Evolutionary conservation across 2,329 filamentous ascomycete genomes (phyloP), one percentile per base, ranked within the genome.

Genomic region (Aspergillus sp.): DNA sequence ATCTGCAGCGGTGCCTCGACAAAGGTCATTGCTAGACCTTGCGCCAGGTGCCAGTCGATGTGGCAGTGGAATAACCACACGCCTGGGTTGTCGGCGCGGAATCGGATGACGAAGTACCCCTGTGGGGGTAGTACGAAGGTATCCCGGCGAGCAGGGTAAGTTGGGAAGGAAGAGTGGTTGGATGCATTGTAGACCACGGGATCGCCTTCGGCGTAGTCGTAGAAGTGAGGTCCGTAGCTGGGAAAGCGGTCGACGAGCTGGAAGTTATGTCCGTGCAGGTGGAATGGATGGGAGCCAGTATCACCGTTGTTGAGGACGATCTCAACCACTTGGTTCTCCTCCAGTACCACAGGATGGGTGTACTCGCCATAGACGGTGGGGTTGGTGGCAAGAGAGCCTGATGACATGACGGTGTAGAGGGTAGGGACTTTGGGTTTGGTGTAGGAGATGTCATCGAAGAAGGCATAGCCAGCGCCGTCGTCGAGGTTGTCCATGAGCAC

Each of bases 361-460:
- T 90, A 90, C 5, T 89, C 68, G 2, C 61, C 51, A 0, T 81
- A 71, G 48, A 88, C 73, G 2, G 71, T 73, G 10, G 81, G 78
- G 12, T 75, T 49, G 3, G 19, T 19, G 19, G 19, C 19, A 19
- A 19, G 19, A 19, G 19, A 19, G 19, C 67, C 59, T 2, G 48
- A 67, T 0, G 79, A 81, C 4, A 94, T 72, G 1, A 77, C 87
- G 0, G 85, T 88, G 72, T 90, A 94, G 0, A 95, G 73, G 0
- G 85, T 82, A 0, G 89, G 90, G 0, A 94, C 88, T 61, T 88
- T 87, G 39, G 86, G 88, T 0, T 68, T 44, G 4, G 78, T 77
- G 62, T 90, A 95, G 19, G 19, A 19, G 19, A 19, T 19, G 2
- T 19, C 19, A 19, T 19, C 4, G 19, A 19, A 19, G 19, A 19